phyloP scores from a whole-genome alignment of 176 grass and related monocot genomes.

The Rhynchospora pubera region DNA sequence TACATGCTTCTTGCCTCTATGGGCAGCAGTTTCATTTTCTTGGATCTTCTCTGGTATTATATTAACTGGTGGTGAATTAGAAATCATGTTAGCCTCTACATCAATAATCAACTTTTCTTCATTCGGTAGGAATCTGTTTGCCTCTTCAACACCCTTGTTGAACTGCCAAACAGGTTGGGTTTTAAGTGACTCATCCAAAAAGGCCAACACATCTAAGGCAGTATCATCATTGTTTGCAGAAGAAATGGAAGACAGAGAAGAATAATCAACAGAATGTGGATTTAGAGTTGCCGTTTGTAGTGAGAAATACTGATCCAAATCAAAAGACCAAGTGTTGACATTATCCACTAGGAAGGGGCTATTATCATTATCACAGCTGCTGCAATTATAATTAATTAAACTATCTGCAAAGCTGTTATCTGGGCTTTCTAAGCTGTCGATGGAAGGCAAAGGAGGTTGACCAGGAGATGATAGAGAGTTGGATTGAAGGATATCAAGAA shows the following conservation, averaged over 20 bases:
- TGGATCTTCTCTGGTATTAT: background rate
- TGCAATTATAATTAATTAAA: background rate
- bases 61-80: background rate
- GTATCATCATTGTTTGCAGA: constrained; percentile 9
- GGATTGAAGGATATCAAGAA: constrained; percentile 64
- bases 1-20: constrained; percentile 72
- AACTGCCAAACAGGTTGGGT: constrained; percentile 52
- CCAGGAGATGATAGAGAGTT: constrained; percentile 7
- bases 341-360: background rate
- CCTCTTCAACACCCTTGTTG: constrained; percentile 52
- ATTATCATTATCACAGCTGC: background rate
- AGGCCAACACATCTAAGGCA: constrained; percentile 8
- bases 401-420: constrained; percentile 31
- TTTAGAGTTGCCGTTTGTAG: constrained; percentile 1
- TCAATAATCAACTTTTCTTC: constrained; percentile 58
- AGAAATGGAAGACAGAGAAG: constrained; percentile 21
- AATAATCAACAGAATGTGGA: background rate
- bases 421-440: constrained; percentile 41
- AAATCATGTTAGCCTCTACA: constrained; percentile 26
- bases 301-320: constrained; percentile 10
- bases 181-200: background rate
- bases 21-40: constrained; percentile 9
- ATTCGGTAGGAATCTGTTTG: constrained; percentile 55
- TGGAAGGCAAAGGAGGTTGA: constrained; percentile 28
- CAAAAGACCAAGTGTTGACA: background rate